Evolutionary conservation across 1,284 basidiomycete genomes (phyloP), one percentile per base, ranked within the genome.

Genomic region (Apiotrichum brassicae): DNA sequence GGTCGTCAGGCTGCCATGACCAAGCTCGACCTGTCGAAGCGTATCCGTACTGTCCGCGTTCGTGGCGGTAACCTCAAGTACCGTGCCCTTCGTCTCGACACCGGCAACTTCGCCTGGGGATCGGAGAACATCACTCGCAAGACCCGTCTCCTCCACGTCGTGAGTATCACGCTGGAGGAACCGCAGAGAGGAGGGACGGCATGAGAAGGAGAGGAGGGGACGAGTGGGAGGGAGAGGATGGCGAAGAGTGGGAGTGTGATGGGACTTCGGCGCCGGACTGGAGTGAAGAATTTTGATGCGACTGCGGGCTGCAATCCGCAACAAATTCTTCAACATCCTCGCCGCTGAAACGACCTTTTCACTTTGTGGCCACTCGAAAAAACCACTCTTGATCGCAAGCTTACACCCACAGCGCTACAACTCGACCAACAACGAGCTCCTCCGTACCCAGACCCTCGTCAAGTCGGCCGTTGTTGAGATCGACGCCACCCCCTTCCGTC

Each of bases 361-460:
- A n/a, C n/a, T n/a, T n/a, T n/a, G n/a, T n/a, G n/a, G n/a, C n/a
- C n/a, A n/a, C n/a, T n/a, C n/a, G n/a, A n/a, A n/a, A n/a, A 30
- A 30, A 30, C 14, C 28, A 30, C 28, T 30, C 28, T n/a, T n/a
- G n/a, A n/a, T n/a, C n/a, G 25, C 14, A n/a, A 44, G 24, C 51
- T 49, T 35, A 53, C 43, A 51, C 42, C 30, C 32, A 16, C 54
- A 92, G 89, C 86, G 90, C 46, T 97, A 97, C 82, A 97, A 97
- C 76, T 82, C 93, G 43, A 92, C 92, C 59, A 97, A 97, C 84
- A 97, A 97, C 78, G 92, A 97, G 78, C 83, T 97, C 70, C 92
- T 97, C 72, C 88, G 92, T 71, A 97, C 92, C 65, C 95, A 97
- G 80, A 97, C 92, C 55, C 84, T 97, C 54, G 92, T 97, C 72